Conservation (phyloP, 2,329 filamentous ascomycete species). For the Elsinoe necatrix region DNA sequence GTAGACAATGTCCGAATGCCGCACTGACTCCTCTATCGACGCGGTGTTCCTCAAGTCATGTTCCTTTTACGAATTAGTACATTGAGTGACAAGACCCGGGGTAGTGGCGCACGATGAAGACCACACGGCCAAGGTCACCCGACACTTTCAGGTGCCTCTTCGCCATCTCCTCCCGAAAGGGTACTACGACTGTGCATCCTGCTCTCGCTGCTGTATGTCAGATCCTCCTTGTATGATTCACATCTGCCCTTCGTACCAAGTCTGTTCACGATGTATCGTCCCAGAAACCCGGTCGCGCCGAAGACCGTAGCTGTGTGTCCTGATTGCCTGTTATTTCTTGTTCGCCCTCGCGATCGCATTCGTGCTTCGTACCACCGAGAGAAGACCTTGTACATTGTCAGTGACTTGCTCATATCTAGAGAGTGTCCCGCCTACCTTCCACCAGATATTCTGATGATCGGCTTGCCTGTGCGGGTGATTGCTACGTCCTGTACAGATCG, state of each 20-base stretch:
- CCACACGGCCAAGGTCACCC: conserved; percentile 84
- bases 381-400: conserved; percentile 53
- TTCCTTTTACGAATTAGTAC: conserved; percentile 51
- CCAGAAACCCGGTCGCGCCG: conserved; percentile 90
- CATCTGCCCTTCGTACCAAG: conserved; percentile 52
- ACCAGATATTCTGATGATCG: conserved; percentile 78
- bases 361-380: conserved; percentile 60
- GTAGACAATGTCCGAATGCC: conserved; percentile 96
- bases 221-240: neutral
- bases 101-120: conserved; percentile 60
- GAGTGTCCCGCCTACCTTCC: conserved; percentile 55
- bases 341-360: conserved; percentile 13
- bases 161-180: conserved; percentile 93
- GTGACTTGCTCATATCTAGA: neutral
- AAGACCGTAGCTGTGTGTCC: conserved; percentile 97
- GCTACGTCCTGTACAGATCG: conserved; percentile 66
- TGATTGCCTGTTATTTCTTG: conserved; percentile 35
- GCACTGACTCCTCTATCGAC: conserved; percentile 91
- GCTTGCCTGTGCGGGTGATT: conserved; percentile 93
- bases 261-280: conserved; percentile 94
- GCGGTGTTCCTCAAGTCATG: conserved; percentile 89
- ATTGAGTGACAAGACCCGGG: neutral
- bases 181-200: conserved; percentile 89
- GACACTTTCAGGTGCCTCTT: conserved; percentile 94
- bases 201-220: conserved; percentile 58